Percentiles rank a stretch among this genome's conserved stretches.
Conservation (phyloP, 495 filamentous ascomycete genomes). For the Hypoxylon subgilvum region DNA sequence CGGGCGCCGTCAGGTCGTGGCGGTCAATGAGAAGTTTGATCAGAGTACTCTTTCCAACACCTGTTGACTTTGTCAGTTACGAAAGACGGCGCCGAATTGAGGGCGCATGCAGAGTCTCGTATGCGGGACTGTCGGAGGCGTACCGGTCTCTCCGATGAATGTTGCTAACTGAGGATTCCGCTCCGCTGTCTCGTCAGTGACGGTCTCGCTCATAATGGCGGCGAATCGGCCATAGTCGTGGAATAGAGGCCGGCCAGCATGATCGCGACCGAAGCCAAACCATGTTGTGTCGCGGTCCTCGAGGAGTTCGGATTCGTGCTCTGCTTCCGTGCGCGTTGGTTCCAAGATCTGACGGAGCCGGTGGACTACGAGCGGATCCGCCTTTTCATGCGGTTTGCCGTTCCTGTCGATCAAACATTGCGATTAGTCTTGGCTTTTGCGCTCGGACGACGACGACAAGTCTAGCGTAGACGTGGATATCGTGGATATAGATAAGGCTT, state of each 20-base stretch:
- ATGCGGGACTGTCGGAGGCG: not conserved
- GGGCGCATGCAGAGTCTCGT: slow-evolving; percentile 35
- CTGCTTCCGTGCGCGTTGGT: slow-evolving; percentile 32
- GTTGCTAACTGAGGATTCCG: slow-evolving; percentile 55
- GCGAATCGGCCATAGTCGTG: slow-evolving; percentile 50
- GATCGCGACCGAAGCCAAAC: slow-evolving; percentile 53
- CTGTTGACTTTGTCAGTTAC: slow-evolving; percentile 32
- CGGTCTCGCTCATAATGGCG: slow-evolving; percentile 47
- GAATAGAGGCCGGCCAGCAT: slow-evolving; percentile 41
- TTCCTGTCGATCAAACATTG: slow-evolving; percentile 43
- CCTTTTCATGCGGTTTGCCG: slow-evolving; percentile 44
- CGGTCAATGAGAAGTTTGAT: slow-evolving; percentile 60
- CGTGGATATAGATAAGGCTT: no score
- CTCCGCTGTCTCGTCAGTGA: slow-evolving; percentile 32
- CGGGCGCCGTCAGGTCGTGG: slow-evolving; percentile 26
- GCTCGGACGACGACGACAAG: slow-evolving; percentile 19
- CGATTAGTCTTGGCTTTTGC: slow-evolving; percentile 40
- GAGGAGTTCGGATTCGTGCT: slow-evolving; percentile 40
- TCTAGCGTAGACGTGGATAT: slow-evolving; percentile 3
- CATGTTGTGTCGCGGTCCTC: slow-evolving; percentile 56
- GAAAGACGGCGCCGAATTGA: slow-evolving; percentile 35
- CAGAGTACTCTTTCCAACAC: slow-evolving; percentile 65
- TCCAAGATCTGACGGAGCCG: slow-evolving; percentile 43
- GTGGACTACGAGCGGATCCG: slow-evolving; percentile 36
- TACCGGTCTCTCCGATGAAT: slow-evolving; percentile 58